phyloP scores from a whole-genome alignment of 1,284 basidiomycete genomes.

The Inonotus obliquus region DNA sequence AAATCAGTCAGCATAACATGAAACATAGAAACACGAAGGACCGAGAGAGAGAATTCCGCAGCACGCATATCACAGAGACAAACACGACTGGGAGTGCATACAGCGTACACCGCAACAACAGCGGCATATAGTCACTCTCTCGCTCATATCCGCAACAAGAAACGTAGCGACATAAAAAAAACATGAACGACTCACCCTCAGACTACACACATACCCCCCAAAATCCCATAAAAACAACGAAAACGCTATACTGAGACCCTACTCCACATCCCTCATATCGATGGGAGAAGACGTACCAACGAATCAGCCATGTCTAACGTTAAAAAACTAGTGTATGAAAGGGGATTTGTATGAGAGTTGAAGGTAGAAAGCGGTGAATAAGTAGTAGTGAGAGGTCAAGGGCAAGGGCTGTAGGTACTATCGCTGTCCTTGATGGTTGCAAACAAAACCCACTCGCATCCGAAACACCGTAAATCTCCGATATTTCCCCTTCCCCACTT shows the following conservation, averaged over 20 bases:
- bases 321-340: not conserved
- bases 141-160: not conserved
- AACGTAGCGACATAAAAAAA: conserved; percentile 2
- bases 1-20: not conserved
- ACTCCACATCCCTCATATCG: not conserved
- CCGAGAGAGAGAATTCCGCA: not conserved
- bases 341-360: not conserved
- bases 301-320: conserved; percentile 55
- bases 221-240: conserved; percentile 13
- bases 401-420: not conserved
- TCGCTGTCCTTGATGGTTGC: not conserved
- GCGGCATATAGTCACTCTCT: no score
- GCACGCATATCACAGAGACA: not conserved
- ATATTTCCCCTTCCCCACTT: no score
- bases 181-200: conserved; percentile 46
- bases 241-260: not conserved
- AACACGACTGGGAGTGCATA: not conserved
- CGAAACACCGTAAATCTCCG: no score
- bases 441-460: not conserved
- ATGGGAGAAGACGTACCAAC: conserved; percentile 43
- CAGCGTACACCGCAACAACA: not conserved
- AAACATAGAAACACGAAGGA: no score
- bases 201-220: conserved; percentile 36
- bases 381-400: not conserved
- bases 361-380: not conserved